These are phyloP conservation scores for Meyerozyma sp. DNA, from an alignment of 1,139 yeast species.

Conservation along the genomic window DNA sequence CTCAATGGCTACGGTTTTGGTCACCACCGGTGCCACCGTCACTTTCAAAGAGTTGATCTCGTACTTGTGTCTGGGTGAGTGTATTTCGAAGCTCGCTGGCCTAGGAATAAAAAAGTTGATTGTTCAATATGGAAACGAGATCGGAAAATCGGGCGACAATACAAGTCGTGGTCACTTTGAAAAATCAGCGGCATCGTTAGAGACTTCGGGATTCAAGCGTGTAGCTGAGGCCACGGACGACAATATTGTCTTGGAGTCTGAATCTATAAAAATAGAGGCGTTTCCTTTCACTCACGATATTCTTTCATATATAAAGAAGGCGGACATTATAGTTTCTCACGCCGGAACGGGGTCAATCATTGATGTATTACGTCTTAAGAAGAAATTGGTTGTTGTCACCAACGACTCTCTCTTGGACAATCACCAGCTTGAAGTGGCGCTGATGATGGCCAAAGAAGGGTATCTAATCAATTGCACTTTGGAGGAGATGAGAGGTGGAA, in stretches of 20 bases:
- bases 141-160: slow-evolving; percentile 16
- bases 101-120: slow-evolving; percentile 37
- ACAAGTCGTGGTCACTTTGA: slow-evolving; percentile 20
- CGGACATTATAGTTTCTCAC: slow-evolving; percentile 71
- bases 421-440: slow-evolving; percentile 80
- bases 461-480: slow-evolving; percentile 4
- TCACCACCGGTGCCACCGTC: slow-evolving; percentile 85
- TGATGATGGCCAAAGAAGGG: slow-evolving; percentile 35
- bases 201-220: not conserved
- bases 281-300: slow-evolving; percentile 46
- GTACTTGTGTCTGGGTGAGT: slow-evolving; percentile 26
- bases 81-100: slow-evolving; percentile 27
- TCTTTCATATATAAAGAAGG: slow-evolving; percentile 27
- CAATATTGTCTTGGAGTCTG: not conserved
- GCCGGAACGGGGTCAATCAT: slow-evolving; percentile 94
- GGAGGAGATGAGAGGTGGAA: slow-evolving; percentile 5
- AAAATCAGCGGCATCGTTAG: not conserved
- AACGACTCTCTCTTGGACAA: slow-evolving; percentile 74
- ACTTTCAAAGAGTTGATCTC: slow-evolving; percentile 59
- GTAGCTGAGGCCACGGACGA: not conserved
- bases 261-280: slow-evolving; percentile 16
- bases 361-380: slow-evolving; percentile 57
- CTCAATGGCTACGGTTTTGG: slow-evolving; percentile 29
- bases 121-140: slow-evolving; percentile 68
- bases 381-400: slow-evolving; percentile 63